Base-by-base conservation (phyloP, 2,329 filamentous ascomycete species). In the Cercospora citrullina region DNA sequence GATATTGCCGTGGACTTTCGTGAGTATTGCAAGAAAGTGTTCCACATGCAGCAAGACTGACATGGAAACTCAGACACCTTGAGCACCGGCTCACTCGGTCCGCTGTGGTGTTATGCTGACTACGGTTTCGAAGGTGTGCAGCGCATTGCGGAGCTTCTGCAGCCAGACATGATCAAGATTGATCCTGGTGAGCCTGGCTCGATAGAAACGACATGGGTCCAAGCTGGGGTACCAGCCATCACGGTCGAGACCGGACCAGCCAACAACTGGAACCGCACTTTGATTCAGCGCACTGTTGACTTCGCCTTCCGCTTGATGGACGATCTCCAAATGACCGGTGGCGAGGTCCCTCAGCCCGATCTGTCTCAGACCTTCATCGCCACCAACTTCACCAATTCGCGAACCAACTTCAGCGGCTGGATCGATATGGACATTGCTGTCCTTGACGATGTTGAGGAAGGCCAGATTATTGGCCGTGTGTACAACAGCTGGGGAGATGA, bases 31-130 rank as follows among this genome's bases (percentile, higher is more conserved):
- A 12, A 4, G 73, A 33, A 36, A 14, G 3, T 31, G n/a, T n/a
- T 5, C 10, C 7, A 55, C 21, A 10, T 18, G 30, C n/a, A 21
- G 30, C 16, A 5, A 14, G 21, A 39, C 68, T 71, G 33, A 69
- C 45, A 18, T 18, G 3, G 0, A 7, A 16, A 12, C 10, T 26
- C 48, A 72, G 68, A 81, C 69, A 80, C 79, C 0, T 74, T 79
- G 3, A 77, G 75, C 18, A 79, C 78, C 1, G 79, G 79, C 55
- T 77, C 75, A 23, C 74, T 77, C 9, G 79, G 77, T 2, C 78
- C 78, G 3, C 75, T 81, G 1, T 80, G 79, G 79, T 78, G 75
- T 69, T 81, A 80, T 63, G 76, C 79, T 7, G 79, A 81, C 66
- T 79, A 77, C 65, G 74, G 76, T 9, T 72, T 77, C 0, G 74